Evolutionary conservation across 257 asterid genomes (phyloP), one percentile per base, ranked within the genome.

Genomic region (Phtheirospermum japonicum): DNA sequence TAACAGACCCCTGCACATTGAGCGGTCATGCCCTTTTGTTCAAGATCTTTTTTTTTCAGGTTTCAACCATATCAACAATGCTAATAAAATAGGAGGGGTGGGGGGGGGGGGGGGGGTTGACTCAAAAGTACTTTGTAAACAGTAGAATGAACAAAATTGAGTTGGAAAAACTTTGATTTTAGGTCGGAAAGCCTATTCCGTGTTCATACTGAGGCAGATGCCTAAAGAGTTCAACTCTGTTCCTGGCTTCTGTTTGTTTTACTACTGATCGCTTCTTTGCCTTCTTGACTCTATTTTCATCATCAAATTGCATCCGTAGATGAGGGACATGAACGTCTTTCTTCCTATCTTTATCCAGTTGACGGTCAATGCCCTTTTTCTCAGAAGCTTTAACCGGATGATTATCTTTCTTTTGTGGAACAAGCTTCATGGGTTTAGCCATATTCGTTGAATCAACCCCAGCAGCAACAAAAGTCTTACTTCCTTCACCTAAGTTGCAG

Each of bases 331-430:
- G 82, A 90, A 88, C 72, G 84, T 80, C 82, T 82, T 88, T 19
- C 86, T 77, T 65, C 79, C 95, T 64, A 90, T 76, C n/a, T n/a
- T n/a, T n/a, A n/a, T n/a, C n/a, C n/a, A n/a, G n/a, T n/a, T n/a
- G n/a, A n/a, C n/a, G n/a, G 42, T 84, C 95, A 79, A 83, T 51
- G 97, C 97, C 85, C 80, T 71, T 85, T 64, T 78, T n/a, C n/a
- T n/a, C n/a, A n/a, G n/a, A n/a, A n/a, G n/a, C n/a, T n/a, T n/a
- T n/a, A n/a, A n/a, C n/a, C n/a, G n/a, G n/a, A n/a, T n/a, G n/a
- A n/a, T n/a, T n/a, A n/a, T n/a, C n/a, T n/a, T n/a, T 86, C 36
- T 77, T 73, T 89, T 95, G 88, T 68, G 76, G 62, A 63, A 69
- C 59, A 19, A 73, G 76, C 79, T 92, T 92, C 19, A 67, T 69